phyloP scores from a whole-genome alignment of 1,284 basidiomycete genomes.

The Cerrena zonata region DNA sequence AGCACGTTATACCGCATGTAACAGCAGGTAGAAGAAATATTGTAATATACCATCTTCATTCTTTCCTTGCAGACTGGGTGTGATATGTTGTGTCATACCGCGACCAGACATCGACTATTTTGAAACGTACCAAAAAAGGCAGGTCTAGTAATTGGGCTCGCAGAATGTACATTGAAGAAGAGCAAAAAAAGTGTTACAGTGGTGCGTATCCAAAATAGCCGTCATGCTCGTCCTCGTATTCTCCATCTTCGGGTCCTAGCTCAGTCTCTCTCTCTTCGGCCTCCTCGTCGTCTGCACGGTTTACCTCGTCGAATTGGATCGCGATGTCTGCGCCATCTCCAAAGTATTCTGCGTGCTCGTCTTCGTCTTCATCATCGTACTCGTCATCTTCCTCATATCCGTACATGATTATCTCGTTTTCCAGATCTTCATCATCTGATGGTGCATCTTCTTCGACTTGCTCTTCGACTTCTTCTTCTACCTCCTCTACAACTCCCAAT shows the following conservation, averaged over 20 bases:
- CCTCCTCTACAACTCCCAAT: neutral
- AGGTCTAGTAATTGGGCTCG: too few species aligned
- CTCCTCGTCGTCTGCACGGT: neutral
- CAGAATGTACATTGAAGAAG: too few species aligned
- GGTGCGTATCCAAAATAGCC: too few species aligned
- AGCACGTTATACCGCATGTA: too few species aligned
- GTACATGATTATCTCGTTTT: neutral
- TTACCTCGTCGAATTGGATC: neutral
- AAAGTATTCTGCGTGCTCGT: neutral
- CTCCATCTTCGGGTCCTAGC: conserved; percentile 3
- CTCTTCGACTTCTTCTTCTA: neutral
- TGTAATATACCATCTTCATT: too few species aligned
- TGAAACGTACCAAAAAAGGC: too few species aligned
- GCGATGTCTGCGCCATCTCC: neutral
- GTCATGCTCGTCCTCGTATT: too few species aligned
- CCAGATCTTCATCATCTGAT: neutral
- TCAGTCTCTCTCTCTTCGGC: neutral
- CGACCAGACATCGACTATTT: too few species aligned
- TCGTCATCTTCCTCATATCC: neutral
- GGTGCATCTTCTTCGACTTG: neutral
- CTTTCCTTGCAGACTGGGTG: too few species aligned
- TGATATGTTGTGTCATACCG: too few species aligned
- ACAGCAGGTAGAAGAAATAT: too few species aligned
- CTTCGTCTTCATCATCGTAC: neutral
- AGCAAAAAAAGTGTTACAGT: too few species aligned